phyloP scores from a whole-genome alignment of 1,139 yeast genomes.

The Citeromyces siamensis region DNA sequence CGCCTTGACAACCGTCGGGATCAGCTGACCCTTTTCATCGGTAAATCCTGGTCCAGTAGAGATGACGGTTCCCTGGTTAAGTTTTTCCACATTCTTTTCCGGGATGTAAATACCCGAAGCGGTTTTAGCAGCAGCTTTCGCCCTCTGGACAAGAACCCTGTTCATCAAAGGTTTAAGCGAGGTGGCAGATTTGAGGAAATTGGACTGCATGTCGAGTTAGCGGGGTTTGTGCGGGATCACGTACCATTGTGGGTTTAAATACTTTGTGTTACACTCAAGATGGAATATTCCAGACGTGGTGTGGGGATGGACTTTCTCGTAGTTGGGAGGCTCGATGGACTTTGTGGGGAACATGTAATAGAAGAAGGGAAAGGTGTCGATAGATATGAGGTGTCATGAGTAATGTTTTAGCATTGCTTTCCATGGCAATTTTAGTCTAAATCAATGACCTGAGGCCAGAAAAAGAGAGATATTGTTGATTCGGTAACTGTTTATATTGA shows the following conservation, averaged over 20 bases:
- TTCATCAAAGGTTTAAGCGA: conserved; percentile 82
- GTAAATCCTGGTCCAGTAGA: conserved; percentile 76
- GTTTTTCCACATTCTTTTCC: conserved; percentile 91
- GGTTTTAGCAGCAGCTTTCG: conserved; percentile 86
- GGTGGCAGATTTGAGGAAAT: conserved; percentile 49
- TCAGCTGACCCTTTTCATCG: conserved; percentile 54
- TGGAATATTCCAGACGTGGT: neutral
- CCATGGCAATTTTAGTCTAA: too few relatives aligned
- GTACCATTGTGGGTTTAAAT: neutral
- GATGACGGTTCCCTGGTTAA: conserved; percentile 69
- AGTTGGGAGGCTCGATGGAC: too few relatives aligned
- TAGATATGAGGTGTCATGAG: too few relatives aligned
- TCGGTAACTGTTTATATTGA: too few relatives aligned
- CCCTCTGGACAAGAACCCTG: conserved; percentile 87
- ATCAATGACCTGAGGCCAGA: too few relatives aligned
- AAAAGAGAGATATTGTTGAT: too few relatives aligned
- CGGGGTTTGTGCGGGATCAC: neutral
- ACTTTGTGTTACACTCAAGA: neutral
- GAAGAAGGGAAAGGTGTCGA: too few relatives aligned
- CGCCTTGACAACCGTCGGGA: conserved; percentile 59
- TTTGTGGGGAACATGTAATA: too few relatives aligned
- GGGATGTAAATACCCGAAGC: conserved; percentile 94
- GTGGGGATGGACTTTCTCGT: too few relatives aligned
- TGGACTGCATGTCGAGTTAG: conserved; percentile 1
- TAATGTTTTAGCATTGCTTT: too few relatives aligned